Evolutionary conservation across 192 early-diverging fungal species (phyloP).

Genomic region (Jimgerdemannia flammicorona): DNA sequence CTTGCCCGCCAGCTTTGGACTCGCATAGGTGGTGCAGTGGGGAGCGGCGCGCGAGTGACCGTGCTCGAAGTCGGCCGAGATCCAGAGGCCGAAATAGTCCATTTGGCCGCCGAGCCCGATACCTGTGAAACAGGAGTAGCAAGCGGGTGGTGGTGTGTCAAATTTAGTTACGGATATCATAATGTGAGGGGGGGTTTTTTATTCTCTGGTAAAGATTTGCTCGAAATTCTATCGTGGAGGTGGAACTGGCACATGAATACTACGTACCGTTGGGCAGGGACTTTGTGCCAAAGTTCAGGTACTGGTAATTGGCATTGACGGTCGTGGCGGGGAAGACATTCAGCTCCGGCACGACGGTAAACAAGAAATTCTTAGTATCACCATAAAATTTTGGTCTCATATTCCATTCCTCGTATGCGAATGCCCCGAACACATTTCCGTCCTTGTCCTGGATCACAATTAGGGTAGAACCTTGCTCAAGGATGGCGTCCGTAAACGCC

Average conservation of each 20-base stretch:
- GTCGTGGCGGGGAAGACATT: slow-evolving; percentile 35
- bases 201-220: not conserved
- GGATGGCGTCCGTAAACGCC: slow-evolving; percentile 38
- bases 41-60: slow-evolving; percentile 61
- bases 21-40: slow-evolving; percentile 60
- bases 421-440: slow-evolving; percentile 65
- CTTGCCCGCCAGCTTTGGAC: slow-evolving; percentile 44
- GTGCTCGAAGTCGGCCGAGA: slow-evolving; percentile 52
- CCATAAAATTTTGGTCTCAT: slow-evolving; percentile 63
- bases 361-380: slow-evolving; percentile 54
- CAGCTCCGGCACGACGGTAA: slow-evolving; percentile 27
- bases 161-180: not conserved
- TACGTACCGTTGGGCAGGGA: slow-evolving; percentile 64
- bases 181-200: not conserved
- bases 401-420: slow-evolving; percentile 54
- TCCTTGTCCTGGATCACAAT: slow-evolving; percentile 48
- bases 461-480: slow-evolving; percentile 43
- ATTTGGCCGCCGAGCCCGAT: slow-evolving; percentile 75
- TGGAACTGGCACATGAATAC: not conserved
- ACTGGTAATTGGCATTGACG: slow-evolving; percentile 69
- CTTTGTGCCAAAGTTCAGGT: slow-evolving; percentile 69
- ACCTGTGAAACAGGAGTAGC: slow-evolving; percentile 17
- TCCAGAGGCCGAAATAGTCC: slow-evolving; percentile 69
- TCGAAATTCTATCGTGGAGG: not conserved
- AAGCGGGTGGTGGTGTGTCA: no score